Evolutionary conservation across 2,329 filamentous ascomycete species (phyloP), one percentile per base, ranked within the genome.

Genomic region (Cercospora janseana): DNA sequence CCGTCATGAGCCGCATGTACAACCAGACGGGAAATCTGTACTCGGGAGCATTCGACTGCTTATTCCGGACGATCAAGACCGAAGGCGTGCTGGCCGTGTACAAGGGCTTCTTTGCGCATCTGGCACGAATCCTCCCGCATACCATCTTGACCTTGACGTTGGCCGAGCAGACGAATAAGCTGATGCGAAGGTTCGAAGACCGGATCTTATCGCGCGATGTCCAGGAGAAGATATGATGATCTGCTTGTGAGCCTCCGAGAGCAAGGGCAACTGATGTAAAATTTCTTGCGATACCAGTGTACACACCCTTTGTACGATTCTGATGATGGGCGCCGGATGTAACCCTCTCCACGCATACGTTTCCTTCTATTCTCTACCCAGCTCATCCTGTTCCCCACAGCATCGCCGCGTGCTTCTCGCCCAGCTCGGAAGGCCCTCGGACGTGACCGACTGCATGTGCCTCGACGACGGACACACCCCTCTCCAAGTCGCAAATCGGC

Each of bases 21-120:
- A 98, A 98, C 75, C 93, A 98, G 70, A 95, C 91, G 55, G 93
- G 93, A 45, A 95, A 96, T 68, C 79, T 98, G n/a, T 98, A 98
- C 77, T 85, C 80, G 60, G 87, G 91, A 51, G 88, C 94, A 4
- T 87, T 95, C 57, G 93, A 98, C 72, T 98, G 93, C 69, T 72
- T 97, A 53, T 82, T 80, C 68, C 91, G 95, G 74, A 98, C 93
- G 0, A 79, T 98, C 54, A 86, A 85, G 67, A 95, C 89, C 0
- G 93, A 98, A 69, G 93, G 93, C 16, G 63, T 95, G 45, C 73
- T 97, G 38, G 93, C 93, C 54, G 88, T 98, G 51, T 98, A 98
- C 78, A 98, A 98, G 77, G 93, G 93, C 52, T 96, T 94, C 76
- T 82, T 95, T 65, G 93, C 93, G 12, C 93, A 98, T 73, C 75